Evolutionary conservation across 129 eudicot species (phyloP).

Genomic region (Oenanthe sinensis): DNA sequence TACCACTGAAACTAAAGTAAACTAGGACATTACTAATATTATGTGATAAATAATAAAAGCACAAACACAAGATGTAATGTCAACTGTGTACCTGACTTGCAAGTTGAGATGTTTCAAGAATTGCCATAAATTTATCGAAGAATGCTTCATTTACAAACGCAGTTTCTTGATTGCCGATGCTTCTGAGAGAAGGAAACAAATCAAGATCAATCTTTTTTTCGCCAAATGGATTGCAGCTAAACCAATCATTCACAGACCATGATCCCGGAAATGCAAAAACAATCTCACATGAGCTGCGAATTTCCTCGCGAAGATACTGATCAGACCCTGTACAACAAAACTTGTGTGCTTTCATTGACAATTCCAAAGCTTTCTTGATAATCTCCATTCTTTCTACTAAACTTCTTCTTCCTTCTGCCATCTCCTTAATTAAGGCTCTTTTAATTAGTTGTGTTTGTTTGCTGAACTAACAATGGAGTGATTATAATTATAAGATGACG

Average conservation of each 20-base stretch:
- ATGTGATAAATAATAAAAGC: background rate
- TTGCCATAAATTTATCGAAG: slow-evolving; percentile 35
- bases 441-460: background rate
- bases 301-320: slow-evolving; percentile 25
- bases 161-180: slow-evolving; percentile 45
- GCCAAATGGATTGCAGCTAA: slow-evolving; percentile 45
- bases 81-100: slow-evolving; percentile 37
- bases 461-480: background rate
- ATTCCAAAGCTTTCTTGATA: slow-evolving; percentile 42
- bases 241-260: slow-evolving; percentile 50
- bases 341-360: slow-evolving; percentile 54
- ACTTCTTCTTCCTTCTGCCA: slow-evolving; percentile 23
- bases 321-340: slow-evolving; percentile 13
- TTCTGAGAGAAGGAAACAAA: slow-evolving; percentile 57
- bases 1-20: background rate
- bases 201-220: slow-evolving; percentile 35
- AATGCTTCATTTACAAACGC: slow-evolving; percentile 57
- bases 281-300: slow-evolving; percentile 17
- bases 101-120: slow-evolving; percentile 30
- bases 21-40: background rate
- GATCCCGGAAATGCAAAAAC: slow-evolving; percentile 63
- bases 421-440: background rate
- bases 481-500: too few relatives aligned
- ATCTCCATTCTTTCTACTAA: slow-evolving; percentile 34
- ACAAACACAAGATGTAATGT: background rate